A percentile compares a stretch with the other conserved stretches of the same genome.
These are phyloP conservation scores for Cordyceps farinosa DNA, from an alignment of 2,329 filamentous ascomycete species.

Conservation along the genomic window DNA sequence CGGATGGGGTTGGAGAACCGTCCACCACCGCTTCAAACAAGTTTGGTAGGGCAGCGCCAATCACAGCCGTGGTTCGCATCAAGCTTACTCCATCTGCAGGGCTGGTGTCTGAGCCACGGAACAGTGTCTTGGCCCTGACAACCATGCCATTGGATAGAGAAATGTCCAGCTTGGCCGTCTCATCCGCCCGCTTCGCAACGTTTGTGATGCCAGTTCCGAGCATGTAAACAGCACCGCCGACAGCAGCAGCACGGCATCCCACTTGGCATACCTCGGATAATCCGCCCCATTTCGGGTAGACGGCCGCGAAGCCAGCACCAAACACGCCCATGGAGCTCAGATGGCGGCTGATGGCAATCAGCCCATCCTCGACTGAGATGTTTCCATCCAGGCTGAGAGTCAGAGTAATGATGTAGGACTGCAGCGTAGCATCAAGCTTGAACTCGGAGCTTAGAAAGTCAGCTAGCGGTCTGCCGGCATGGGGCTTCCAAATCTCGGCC, in stretches of 20 bases:
- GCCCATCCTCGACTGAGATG: conserved; percentile 60
- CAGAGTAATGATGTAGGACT: conserved; percentile 61
- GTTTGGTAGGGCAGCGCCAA: conserved; percentile 60
- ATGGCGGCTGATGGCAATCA: conserved; percentile 73
- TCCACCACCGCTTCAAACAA: conserved; percentile 72
- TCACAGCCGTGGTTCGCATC: conserved; percentile 63
- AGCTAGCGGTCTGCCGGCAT: conserved; percentile 52
- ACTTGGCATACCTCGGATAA: conserved; percentile 87
- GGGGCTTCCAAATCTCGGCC: conserved; percentile 54
- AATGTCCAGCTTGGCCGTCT: conserved; percentile 38
- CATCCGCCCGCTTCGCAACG: conserved; percentile 22
- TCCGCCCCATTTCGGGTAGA: conserved; percentile 92
- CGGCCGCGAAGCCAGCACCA: conserved; percentile 81
- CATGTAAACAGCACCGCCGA: conserved; percentile 88
- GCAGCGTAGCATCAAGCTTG: conserved; percentile 64
- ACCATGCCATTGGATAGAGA: conserved; percentile 54
- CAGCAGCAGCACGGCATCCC: conserved; percentile 82
- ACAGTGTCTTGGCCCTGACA: conserved; percentile 53
- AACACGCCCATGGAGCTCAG: conserved; percentile 83
- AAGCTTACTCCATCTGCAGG: conserved; percentile 34
- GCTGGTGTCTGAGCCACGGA: conserved; percentile 41
- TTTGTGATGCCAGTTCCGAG: conserved; percentile 64
- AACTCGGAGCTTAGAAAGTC: conserved; percentile 60
- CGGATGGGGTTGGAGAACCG: conserved; percentile 70
- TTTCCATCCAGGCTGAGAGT: conserved; percentile 68